Conservation (phyloP, 2,329 filamentous ascomycete genomes). For the Penicillium sp. region DNA sequence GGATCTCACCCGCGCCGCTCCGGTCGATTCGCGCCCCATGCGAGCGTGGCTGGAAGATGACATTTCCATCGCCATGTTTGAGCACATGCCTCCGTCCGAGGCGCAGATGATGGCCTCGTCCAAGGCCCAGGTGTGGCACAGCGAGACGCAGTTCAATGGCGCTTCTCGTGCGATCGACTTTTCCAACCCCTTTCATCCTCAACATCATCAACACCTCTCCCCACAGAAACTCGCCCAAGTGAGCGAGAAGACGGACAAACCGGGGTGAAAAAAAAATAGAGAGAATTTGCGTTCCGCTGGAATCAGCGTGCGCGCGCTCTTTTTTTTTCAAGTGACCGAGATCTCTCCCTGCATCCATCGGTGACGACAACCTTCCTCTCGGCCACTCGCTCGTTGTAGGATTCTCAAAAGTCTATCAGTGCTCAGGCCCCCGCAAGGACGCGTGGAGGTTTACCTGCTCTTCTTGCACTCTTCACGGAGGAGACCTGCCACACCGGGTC, state of each 20-base stretch:
- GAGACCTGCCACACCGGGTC: no score
- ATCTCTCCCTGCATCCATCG: neutral
- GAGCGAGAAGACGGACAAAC: no score
- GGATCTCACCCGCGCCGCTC: constrained; percentile 36
- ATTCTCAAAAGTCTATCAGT: no score
- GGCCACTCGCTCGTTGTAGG: no score
- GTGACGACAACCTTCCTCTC: neutral
- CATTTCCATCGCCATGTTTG: constrained; percentile 36
- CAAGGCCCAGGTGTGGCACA: constrained; percentile 25
- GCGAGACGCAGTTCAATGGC: constrained; percentile 23
- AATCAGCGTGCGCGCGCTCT: neutral
- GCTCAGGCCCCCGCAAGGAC: no score
- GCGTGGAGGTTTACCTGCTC: no score
- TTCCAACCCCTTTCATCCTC: constrained; percentile 13
- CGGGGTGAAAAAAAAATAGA: no score
- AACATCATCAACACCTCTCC: neutral
- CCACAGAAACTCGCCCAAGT: no score
- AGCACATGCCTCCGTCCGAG: constrained; percentile 22
- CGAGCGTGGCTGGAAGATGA: constrained; percentile 34
- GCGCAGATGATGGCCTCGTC: constrained; percentile 21
- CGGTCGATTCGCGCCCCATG: constrained; percentile 16
- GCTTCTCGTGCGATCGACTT: constrained; percentile 21
- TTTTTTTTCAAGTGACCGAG: neutral
- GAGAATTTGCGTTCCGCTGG: no score
- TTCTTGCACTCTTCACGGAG: no score